Base-by-base conservation (phyloP, 345 rosid species). In the Carallia pectinifolia region DNA sequence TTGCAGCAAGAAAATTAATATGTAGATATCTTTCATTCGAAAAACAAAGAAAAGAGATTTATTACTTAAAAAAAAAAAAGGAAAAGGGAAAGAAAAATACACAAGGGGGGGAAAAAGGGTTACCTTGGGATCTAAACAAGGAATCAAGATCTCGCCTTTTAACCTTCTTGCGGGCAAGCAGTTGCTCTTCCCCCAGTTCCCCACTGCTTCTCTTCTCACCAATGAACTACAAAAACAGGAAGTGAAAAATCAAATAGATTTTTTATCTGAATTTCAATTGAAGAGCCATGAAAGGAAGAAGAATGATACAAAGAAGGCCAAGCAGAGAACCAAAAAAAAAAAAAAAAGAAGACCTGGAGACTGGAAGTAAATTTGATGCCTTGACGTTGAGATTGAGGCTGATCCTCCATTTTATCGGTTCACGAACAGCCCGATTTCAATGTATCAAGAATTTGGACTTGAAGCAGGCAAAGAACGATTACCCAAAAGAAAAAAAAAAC, bases 61-160 rank as follows among this genome's bases (percentile, higher is more conserved):
- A 39, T 39, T 39, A 39, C 6, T 23, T 23, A 23, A 23, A 8
- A 19, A 54, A 6, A 7, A 54, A 30, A 54, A 19, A 54, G 39
- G 7, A 13, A 40, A 33, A 17, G 55, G 54, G 7, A 37, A 59
- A n/a, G n/a, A 13, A 40, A 13, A 61, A 8, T 7, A 0, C 7
- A 55, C 9, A 9, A 10, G 37, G 8, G 4, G 4, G 13, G 23
- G 65, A 76, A 6, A 6, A 47, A 64, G 23, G 23, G 23, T 61
- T 75, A 84, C 87, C 85, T 65, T 79, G 69, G 70, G 79, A 68
- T 38, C 64, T 58, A 36, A 61, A 33, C 37, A 65, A 72, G 6
- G 74, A 71, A 48, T 71, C 68, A 69, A 78, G 77, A 69, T 80
- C 72, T 66, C 76, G 69, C 78, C 66, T 70, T 75, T 81, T 81